A percentile compares a stretch with the other conserved stretches of the same genome.
Conservation (phyloP, 306 rosid genomes). For the Begonia masoniana region DNA sequence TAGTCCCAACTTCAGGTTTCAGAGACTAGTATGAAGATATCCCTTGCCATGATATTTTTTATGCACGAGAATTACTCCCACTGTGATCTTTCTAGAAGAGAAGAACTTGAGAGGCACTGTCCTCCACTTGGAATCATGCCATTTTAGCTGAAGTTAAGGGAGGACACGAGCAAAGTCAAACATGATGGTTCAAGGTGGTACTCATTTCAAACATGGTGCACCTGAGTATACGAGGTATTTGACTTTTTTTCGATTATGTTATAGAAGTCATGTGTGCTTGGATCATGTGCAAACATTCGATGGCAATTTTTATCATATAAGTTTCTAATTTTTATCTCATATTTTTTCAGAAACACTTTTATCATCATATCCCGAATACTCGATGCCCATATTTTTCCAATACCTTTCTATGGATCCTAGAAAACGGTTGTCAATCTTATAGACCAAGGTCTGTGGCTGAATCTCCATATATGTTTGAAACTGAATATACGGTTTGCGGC, state of each 20-base stretch:
- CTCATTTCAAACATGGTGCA: constrained; percentile 94
- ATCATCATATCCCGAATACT: neutral
- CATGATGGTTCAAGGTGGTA: constrained; percentile 98
- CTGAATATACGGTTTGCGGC: constrained; percentile 8
- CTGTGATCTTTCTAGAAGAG: constrained; percentile 57
- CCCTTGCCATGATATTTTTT: constrained; percentile 67
- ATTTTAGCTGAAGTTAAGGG: constrained; percentile 88
- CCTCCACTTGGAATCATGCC: constrained; percentile 72
- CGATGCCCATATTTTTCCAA: too few species aligned
- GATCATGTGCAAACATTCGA: too few species aligned
- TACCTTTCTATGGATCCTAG: too few species aligned
- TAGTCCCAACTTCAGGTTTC: constrained; percentile 41
- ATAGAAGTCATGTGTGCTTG: too few species aligned
- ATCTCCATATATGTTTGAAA: neutral
- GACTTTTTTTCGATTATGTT: neutral
- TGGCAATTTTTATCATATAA: neutral
- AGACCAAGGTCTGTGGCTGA: neutral
- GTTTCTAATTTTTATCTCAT: neutral
- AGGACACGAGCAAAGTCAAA: constrained; percentile 66
- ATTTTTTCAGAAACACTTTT: neutral
- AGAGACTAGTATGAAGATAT: constrained; percentile 61
- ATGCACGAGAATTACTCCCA: constrained; percentile 33
- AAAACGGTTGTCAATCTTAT: too few species aligned
- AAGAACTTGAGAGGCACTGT: constrained; percentile 86
- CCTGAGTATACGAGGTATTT: constrained; percentile 75